A percentile compares a stretch with the other conserved stretches of the same genome.
These are phyloP conservation scores for Daldinia decipiens DNA, from an alignment of 495 filamentous ascomycete species.

Conservation along the genomic window DNA sequence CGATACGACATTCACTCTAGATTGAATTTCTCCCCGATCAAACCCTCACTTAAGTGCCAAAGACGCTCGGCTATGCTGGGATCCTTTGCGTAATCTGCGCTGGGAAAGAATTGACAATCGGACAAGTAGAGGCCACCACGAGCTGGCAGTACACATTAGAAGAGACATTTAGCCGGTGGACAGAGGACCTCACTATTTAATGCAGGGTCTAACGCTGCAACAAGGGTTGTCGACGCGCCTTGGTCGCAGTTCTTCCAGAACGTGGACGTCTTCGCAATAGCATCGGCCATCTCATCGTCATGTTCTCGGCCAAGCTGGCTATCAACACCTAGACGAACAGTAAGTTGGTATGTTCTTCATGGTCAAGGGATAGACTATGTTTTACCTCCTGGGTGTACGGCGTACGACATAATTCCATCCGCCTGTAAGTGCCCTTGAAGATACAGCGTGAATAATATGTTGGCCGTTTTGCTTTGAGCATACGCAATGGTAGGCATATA, in stretches of 20 bases:
- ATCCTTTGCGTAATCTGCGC: slow-evolving; percentile 37
- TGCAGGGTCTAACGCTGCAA: slow-evolving; percentile 66
- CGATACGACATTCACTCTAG: slow-evolving; percentile 1
- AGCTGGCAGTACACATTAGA: slow-evolving; percentile 43
- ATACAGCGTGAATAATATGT: slow-evolving; percentile 65
- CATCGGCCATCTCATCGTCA: slow-evolving; percentile 50
- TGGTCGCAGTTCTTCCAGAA: slow-evolving; percentile 64
- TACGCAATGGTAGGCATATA: slow-evolving; percentile 67
- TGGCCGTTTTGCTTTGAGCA: slow-evolving; percentile 69
- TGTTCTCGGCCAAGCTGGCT: slow-evolving; percentile 54
- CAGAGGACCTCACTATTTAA: slow-evolving; percentile 51
- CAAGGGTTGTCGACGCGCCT: slow-evolving; percentile 66
- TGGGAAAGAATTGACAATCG: slow-evolving; percentile 53
- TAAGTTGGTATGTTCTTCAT: slow-evolving; percentile 14
- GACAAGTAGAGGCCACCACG: slow-evolving; percentile 52
- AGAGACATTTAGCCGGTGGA: not conserved
- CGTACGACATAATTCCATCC: slow-evolving; percentile 53
- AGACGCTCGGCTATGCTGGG: slow-evolving; percentile 36
- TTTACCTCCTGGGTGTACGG: slow-evolving; percentile 61
- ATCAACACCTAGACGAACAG: slow-evolving; percentile 28
- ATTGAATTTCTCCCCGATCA: slow-evolving; percentile 46
- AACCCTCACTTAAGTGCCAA: slow-evolving; percentile 48
- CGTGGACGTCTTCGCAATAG: slow-evolving; percentile 51
- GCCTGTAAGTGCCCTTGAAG: slow-evolving; percentile 53
- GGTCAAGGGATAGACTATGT: not conserved